Conservation (phyloP, 1,139 yeast genomes). For the Geotrichum candidum region DNA sequence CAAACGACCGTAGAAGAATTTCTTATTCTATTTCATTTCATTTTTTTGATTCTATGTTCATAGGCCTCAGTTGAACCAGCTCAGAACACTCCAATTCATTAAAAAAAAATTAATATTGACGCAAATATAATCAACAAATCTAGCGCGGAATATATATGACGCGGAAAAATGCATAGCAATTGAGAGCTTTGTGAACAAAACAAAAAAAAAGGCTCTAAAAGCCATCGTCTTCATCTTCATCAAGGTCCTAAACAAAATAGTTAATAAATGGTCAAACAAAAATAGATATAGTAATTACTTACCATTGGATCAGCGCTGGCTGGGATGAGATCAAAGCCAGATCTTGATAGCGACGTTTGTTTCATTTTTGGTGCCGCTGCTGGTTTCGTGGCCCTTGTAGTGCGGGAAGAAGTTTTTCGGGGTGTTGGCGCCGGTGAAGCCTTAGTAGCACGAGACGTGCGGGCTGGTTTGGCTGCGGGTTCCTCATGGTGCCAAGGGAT, state of each 20-base stretch:
- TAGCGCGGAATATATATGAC: neutral
- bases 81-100: too few species aligned
- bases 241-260: neutral
- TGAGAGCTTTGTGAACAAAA: neutral
- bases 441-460: constrained; percentile 1
- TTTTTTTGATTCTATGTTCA: too few species aligned
- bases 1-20: too few species aligned
- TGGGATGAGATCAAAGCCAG: neutral
- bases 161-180: neutral
- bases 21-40: too few species aligned
- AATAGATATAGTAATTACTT: neutral
- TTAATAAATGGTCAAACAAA: neutral
- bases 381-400: neutral
- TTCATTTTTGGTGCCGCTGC: neutral
- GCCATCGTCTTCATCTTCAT: neutral
- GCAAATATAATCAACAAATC: neutral
- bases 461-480: neutral
- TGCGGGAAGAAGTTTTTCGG: neutral
- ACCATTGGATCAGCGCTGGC: neutral
- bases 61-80: too few species aligned
- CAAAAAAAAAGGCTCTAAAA: neutral
- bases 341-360: neutral
- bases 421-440: neutral
- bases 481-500: constrained; percentile 3
- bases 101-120: too few species aligned